Evolutionary conservation across 352 stramenopile genomes (phyloP).

Genomic region (Globisporangium sylvaticum): DNA sequence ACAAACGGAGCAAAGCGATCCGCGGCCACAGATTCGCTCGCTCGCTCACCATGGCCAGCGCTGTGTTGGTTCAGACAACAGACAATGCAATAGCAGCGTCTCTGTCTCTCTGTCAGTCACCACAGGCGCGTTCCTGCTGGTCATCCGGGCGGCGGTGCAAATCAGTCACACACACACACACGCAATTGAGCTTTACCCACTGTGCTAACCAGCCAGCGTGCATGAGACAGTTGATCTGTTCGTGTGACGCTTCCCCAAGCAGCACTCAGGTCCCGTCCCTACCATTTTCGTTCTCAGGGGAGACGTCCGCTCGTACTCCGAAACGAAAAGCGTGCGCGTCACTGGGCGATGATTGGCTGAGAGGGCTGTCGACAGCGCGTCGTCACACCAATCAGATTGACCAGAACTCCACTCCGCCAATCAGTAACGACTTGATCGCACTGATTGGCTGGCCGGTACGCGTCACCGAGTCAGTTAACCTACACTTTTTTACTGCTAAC

Average conservation of each 20-base stretch:
- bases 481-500: constrained; percentile 12
- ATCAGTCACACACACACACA: not conserved
- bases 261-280: constrained; percentile 2
- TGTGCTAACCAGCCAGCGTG: not conserved
- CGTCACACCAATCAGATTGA: constrained; percentile 14
- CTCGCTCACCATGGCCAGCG: not conserved
- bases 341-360: constrained; percentile 9
- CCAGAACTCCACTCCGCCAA: not conserved
- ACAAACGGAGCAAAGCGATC: not conserved
- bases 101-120: constrained; percentile 2
- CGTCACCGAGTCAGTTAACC: constrained; percentile 6
- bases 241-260: constrained; percentile 12
- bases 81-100: not conserved
- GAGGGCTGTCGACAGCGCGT: not conserved
- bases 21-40: not conserved
- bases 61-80: not conserved
- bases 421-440: not conserved
- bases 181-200: not conserved
- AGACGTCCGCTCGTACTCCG: not conserved
- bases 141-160: not conserved
- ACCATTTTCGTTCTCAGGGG: constrained; percentile 5
- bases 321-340: constrained; percentile 1
- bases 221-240: constrained; percentile 17
- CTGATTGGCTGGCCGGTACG: constrained; percentile 4
- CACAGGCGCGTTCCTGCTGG: constrained; percentile 10